Base-by-base conservation (phyloP, 139 green algal genomes). In the Micractinium sp. region DNA sequence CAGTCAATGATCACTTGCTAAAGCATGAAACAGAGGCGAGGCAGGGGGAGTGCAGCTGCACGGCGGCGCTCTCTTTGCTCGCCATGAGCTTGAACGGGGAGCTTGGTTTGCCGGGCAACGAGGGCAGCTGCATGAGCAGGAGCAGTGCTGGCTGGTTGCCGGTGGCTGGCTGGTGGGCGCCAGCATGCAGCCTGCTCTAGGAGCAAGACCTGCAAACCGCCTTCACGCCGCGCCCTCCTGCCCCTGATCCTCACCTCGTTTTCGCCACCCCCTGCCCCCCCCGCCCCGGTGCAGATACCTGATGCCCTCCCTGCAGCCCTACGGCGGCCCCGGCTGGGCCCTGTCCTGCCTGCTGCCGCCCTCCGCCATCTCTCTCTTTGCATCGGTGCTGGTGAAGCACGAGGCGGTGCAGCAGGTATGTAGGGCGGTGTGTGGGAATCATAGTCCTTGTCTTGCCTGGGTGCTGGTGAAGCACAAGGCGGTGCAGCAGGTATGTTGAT, bases 361-460 rank as follows among this genome's bases (percentile, higher is more conserved):
- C 69, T 96, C 94, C 20, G 94, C 95, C 36, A 92, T 96, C 41
- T 94, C 92, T 16, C 90, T 97, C 81, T 97, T 96, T 79, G 94
- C 95, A 18, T 85, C 83, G 7, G 92, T 92, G 38, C 92, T 98
- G 63, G 85, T 97, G 13, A 95, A 95, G 84, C 94, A 94, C 92
- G 94, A 96, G 91, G 91, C 90, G 74, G 77, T 94, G 76, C 87
- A 92, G 90, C 82, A 87, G 77, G 77, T 53, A 23, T 56, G 9
- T 56, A 25, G 14, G 18, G 18, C 2, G 63, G 63, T 22, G 31
- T 9, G 73, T 22, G 73, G 73, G 33, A 66, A 38, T 15, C 36
- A 27, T 14, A 47, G 22, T n/a, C 66, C 5, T n/a, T n/a, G n/a
- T n/a, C n/a, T 96, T 79, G 94, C 95, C 22, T 85, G 81, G 7